Conservation (phyloP, 2,329 filamentous ascomycete species). For the Phialocephala sp. region DNA sequence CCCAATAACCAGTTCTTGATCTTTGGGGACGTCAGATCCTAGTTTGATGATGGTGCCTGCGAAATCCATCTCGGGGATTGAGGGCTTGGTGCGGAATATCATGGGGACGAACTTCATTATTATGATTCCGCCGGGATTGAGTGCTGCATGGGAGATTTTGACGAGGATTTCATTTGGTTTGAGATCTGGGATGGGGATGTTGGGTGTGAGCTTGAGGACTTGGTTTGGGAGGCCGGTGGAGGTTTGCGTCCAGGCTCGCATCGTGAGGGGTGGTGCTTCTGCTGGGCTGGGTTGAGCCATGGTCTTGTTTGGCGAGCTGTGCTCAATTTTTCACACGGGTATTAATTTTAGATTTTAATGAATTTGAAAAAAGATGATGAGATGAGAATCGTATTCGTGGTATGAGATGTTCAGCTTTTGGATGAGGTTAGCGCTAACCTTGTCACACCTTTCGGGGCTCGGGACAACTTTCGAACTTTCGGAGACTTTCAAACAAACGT, state of each 20-base stretch:
- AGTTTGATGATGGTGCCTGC: slow-evolving; percentile 48
- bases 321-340: no score
- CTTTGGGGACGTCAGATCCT: slow-evolving; percentile 39
- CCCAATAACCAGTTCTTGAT: slow-evolving; percentile 39
- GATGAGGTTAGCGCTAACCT: background rate
- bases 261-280: background rate
- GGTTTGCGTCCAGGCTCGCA: slow-evolving; percentile 20
- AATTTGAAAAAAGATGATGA: no score
- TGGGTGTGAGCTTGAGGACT: slow-evolving; percentile 14
- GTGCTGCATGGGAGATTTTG: slow-evolving; percentile 47
- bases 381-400: background rate
- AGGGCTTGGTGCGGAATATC: slow-evolving; percentile 45
- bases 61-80: slow-evolving; percentile 52
- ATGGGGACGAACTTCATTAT: slow-evolving; percentile 50
- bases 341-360: no score
- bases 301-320: background rate
- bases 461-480: background rate
- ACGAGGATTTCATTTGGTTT: slow-evolving; percentile 20
- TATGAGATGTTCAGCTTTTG: background rate
- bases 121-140: slow-evolving; percentile 52
- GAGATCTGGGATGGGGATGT: slow-evolving; percentile 15
- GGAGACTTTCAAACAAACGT: background rate
- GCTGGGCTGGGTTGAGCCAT: background rate
- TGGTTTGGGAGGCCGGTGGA: slow-evolving; percentile 10
- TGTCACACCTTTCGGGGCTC: background rate